phyloP scores from a whole-genome alignment of 805 yeast species.

The Spathaspora gorwiae region DNA sequence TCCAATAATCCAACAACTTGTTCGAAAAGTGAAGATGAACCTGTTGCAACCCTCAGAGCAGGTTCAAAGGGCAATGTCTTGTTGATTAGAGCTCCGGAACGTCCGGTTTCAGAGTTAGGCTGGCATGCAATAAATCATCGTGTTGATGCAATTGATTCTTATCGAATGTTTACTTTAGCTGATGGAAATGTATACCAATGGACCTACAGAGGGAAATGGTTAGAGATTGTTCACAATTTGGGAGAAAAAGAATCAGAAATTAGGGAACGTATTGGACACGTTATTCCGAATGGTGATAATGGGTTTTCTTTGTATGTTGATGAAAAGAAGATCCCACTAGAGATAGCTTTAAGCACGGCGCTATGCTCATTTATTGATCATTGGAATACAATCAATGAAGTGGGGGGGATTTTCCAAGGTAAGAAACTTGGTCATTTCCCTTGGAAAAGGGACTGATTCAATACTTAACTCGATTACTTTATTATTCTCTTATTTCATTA shows the following conservation, averaged over 20 bases:
- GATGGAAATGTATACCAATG: slow-evolving; percentile 63
- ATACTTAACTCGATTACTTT: no score
- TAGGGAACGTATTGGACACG: slow-evolving; percentile 59
- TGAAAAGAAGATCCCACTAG: slow-evolving; percentile 51
- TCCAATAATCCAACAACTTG: slow-evolving; percentile 38
- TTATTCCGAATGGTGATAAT: slow-evolving; percentile 45
- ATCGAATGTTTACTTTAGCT: slow-evolving; percentile 55
- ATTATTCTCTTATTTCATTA: no score
- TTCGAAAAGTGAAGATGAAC: slow-evolving; percentile 47
- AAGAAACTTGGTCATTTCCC: slow-evolving; percentile 46
- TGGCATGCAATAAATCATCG: slow-evolving; percentile 59
- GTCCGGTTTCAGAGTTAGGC: slow-evolving; percentile 53
- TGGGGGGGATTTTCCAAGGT: slow-evolving; percentile 63
- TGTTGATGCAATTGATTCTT: slow-evolving; percentile 58
- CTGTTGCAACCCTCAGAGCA: slow-evolving; percentile 56
- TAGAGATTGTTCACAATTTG: slow-evolving; percentile 52
- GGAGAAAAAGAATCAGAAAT: slow-evolving; percentile 65
- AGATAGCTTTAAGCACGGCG: slow-evolving; percentile 56
- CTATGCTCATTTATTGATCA: slow-evolving; percentile 60
- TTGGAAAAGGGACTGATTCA: slow-evolving; percentile 49
- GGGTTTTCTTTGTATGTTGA: slow-evolving; percentile 57
- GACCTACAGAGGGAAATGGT: slow-evolving; percentile 55
- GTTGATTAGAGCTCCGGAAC: slow-evolving; percentile 47
- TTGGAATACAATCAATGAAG: slow-evolving; percentile 58
- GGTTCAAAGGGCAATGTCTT: slow-evolving; percentile 58